These are phyloP conservation scores for Solanum chilense DNA, from an alignment of 257 asterid genomes.

Conservation along the genomic window DNA sequence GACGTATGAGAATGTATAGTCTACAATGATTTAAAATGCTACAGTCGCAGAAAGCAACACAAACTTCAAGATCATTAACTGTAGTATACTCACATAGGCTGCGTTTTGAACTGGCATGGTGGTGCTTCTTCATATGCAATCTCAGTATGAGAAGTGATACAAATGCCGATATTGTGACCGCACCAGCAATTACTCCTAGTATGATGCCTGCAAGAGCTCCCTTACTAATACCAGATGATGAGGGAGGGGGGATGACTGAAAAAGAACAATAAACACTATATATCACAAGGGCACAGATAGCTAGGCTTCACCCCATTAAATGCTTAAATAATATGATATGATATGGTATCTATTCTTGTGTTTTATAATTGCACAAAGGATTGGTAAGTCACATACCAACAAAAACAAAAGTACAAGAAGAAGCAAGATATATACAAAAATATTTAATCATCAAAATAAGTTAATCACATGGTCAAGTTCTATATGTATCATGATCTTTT, in stretches of 20 bases:
- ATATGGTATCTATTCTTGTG: background rate
- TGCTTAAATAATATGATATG: background rate
- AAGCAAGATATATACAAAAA: background rate
- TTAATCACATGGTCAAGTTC: background rate
- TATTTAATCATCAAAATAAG: background rate
- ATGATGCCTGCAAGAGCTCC: slow-evolving; percentile 78
- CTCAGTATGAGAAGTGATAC: slow-evolving; percentile 52
- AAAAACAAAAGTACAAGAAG: background rate
- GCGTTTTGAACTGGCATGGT: slow-evolving; percentile 31
- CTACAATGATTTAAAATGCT: background rate
- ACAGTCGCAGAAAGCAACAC: background rate
- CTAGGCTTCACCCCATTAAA: background rate
- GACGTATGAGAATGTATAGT: background rate
- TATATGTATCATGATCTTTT: background rate
- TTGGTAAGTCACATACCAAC: background rate
- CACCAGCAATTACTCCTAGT: slow-evolving; percentile 71
- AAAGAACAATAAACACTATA: background rate
- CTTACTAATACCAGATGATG: slow-evolving; percentile 60
- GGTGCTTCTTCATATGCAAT: slow-evolving; percentile 31
- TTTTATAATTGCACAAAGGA: background rate
- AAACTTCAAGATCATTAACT: background rate
- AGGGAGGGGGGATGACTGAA: slow-evolving; percentile 34
- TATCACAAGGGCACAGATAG: background rate
- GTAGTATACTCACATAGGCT: slow-evolving; percentile 51
- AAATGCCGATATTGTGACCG: slow-evolving; percentile 53